Base-by-base conservation (phyloP, 1,284 basidiomycete species). In the Marasmius tenuissimus region DNA sequence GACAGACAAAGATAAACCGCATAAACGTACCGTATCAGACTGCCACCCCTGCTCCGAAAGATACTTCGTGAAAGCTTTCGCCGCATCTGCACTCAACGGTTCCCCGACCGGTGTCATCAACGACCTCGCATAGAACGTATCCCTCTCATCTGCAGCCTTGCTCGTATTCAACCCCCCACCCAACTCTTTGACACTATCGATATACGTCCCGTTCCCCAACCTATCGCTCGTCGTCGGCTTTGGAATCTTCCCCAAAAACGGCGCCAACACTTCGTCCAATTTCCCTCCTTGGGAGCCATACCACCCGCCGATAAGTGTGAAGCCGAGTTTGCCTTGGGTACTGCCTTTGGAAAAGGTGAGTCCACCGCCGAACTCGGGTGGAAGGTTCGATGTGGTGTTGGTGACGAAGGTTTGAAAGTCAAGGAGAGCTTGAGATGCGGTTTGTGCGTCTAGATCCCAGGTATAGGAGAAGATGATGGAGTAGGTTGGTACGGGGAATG, bases 41-140 rank as follows among this genome's bases (percentile, higher is more conserved):
- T 42, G 18, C 18, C 63, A 67, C 3, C 69, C 69, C 50, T 70
- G 59, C 20, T 59, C 60, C 0, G 66, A 63, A 22, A 70, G 40
- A 55, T 59, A 63, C 14, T 57, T 38, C 62, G 65, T 62, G 50
- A 68, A 69, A 8, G 65, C 54, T 9, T 20, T 58, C 8, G 61
- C 58, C 3, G 70, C 66, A 8, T 61, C 61, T 0, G 27, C 9
- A 8, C 56, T 55, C 63, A 70, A 61, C 1, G 67, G 68, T 7
- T 62, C 56, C 1, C 45, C 59, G 33, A 65, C 55, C 1, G 68
- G 68, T 1, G 66, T 18, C 48, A 67, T 60, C 4, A 67, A 35
- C n/a, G 63, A 64, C 58, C 73, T 74, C 12, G 72, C 72, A 52
- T 69, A 74, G 63, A 73, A 73, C 1, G 70, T 72, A 56, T 67